Evolutionary conservation across 148 eudicot species (phyloP).

Genomic region (Limonium bicolor): DNA sequence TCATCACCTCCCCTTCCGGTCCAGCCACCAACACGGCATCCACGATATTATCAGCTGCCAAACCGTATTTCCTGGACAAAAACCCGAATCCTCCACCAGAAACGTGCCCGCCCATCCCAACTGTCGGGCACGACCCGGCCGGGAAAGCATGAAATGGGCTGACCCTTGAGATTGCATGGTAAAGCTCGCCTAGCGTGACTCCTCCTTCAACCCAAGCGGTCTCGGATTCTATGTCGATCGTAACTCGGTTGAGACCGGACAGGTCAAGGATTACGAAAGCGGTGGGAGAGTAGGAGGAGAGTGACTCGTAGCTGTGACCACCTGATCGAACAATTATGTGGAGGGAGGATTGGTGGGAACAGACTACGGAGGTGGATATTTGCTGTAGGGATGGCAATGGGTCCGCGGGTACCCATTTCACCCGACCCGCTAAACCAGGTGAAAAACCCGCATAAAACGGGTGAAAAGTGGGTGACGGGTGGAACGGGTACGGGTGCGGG

Average conservation of each 20-base stretch:
- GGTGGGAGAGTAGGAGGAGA: conserved; percentile 12
- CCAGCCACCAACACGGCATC: conserved; percentile 30
- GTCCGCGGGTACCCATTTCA: too few relatives aligned
- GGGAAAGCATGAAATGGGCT: conserved; percentile 26
- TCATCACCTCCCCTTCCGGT: conserved; percentile 26
- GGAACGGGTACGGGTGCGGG: too few relatives aligned
- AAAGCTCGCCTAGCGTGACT: conserved; percentile 40
- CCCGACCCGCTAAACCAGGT: too few relatives aligned
- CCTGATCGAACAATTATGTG: conserved; percentile 4
- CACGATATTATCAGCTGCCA: conserved; percentile 50
- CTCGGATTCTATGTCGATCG: conserved; percentile 18
- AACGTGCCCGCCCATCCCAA: conserved; percentile 44
- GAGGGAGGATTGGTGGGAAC: background rate
- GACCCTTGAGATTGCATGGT: conserved; percentile 22
- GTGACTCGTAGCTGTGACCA: conserved; percentile 8
- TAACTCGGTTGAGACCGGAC: conserved; percentile 23
- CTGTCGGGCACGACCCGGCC: conserved; percentile 46
- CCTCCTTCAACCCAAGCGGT: conserved; percentile 55
- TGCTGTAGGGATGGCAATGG: too few relatives aligned
- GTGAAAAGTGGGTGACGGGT: too few relatives aligned
- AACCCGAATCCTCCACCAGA: conserved; percentile 57
- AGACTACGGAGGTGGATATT: background rate
- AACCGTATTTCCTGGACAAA: conserved; percentile 37
- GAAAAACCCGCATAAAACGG: too few relatives aligned
- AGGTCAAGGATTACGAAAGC: conserved; percentile 37